Evolutionary conservation across 768 basidiomycete genomes (phyloP).

Genomic region (Zangia roseola): DNA sequence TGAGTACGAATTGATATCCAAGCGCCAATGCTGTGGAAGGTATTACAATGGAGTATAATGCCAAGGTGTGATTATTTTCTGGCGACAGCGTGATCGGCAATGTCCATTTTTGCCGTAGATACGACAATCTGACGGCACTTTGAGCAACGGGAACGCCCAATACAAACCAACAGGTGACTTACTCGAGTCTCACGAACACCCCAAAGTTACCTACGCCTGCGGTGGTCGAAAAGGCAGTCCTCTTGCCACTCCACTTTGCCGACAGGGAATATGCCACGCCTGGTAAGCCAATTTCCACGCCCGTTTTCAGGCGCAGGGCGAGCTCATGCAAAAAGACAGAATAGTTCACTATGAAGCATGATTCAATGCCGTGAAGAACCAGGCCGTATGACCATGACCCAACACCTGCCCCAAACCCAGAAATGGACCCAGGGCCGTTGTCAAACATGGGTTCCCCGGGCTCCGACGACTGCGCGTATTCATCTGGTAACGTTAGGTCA

Average conservation of each 20-base stretch:
- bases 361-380: constrained; percentile 44
- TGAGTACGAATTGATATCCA: constrained; percentile 56
- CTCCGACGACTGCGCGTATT: constrained; percentile 22
- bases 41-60: constrained; percentile 50
- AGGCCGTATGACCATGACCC: constrained; percentile 51
- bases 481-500: constrained; percentile 30
- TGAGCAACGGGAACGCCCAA: constrained; percentile 12
- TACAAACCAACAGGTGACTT: constrained; percentile 11
- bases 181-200: constrained; percentile 58
- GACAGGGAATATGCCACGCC: constrained; percentile 45
- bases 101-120: constrained; percentile 55
- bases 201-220: constrained; percentile 46
- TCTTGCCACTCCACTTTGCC: constrained; percentile 50
- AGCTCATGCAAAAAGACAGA: constrained; percentile 55
- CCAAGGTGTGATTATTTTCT: constrained; percentile 45
- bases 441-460: constrained; percentile 20
- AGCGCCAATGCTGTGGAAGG: constrained; percentile 54
- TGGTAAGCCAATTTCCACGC: constrained; percentile 46
- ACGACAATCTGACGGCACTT: constrained; percentile 42
- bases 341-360: constrained; percentile 51
- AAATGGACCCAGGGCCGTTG: constrained; percentile 44
- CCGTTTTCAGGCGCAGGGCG: constrained; percentile 49
- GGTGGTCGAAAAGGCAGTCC: constrained; percentile 41
- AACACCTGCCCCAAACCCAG: constrained; percentile 48
- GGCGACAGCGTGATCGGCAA: constrained; percentile 58